Conservation (phyloP, 2,329 filamentous ascomycete genomes). For the Metarhizium humberi region DNA sequence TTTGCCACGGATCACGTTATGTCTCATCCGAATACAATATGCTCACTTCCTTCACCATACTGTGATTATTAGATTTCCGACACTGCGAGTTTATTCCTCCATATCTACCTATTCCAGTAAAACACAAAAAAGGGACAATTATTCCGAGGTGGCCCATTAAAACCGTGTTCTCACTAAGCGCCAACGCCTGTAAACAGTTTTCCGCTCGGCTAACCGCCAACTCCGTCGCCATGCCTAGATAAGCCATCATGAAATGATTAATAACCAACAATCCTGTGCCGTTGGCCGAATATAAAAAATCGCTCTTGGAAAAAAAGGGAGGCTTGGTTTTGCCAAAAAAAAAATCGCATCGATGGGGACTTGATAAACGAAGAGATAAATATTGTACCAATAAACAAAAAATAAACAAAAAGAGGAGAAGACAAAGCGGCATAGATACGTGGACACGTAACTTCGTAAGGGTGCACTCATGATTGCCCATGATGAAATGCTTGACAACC, state of each 20-base stretch:
- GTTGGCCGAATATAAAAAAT: not conserved
- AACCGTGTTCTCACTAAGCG: not conserved
- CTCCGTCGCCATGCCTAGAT: conserved; percentile 2
- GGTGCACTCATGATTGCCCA: not conserved
- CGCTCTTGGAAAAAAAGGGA: not conserved
- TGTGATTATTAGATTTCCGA: no score
- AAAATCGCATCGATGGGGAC: no score
- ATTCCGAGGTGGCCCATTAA: not conserved
- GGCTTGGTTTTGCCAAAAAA: not conserved
- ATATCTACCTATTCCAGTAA: not conserved
- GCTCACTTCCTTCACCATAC: no score
- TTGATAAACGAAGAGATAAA: not conserved
- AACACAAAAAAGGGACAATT: no score
- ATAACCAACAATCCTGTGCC: not conserved
- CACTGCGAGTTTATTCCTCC: no score
- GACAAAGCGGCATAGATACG: not conserved
- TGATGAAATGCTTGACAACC: not conserved
- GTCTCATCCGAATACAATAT: no score
- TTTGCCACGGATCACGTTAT: no score
- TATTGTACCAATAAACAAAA: not conserved
- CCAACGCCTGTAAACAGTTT: not conserved
- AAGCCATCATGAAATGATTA: not conserved
- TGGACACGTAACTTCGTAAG: not conserved
- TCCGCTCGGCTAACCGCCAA: not conserved
- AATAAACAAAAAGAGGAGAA: not conserved